A percentile compares a stretch with the other conserved stretches of the same genome.
Evolutionary conservation across 129 eudicot genomes (phyloP).

Genomic region (Pseudognaphalium luteoalbum): DNA sequence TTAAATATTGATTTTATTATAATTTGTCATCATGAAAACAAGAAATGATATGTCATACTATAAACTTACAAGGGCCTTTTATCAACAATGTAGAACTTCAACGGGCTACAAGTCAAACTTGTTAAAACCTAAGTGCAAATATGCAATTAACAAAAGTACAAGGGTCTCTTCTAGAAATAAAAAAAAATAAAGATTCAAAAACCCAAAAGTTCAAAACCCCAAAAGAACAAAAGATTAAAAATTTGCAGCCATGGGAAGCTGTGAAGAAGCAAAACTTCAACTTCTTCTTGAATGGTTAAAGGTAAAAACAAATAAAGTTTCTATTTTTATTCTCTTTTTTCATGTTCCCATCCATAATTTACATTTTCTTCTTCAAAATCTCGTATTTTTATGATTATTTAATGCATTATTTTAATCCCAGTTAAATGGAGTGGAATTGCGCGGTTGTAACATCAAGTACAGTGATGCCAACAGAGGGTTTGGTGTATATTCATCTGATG

Average conservation of each 20-base stretch:
- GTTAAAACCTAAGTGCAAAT: neutral
- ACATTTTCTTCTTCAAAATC: neutral
- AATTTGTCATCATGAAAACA: no score
- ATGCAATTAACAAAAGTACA: conserved; percentile 19
- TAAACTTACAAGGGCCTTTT: no score
- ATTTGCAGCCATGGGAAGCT: conserved; percentile 55
- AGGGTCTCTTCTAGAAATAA: neutral
- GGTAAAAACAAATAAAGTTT: conserved; percentile 44
- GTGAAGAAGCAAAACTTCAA: conserved; percentile 68
- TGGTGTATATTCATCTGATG: conserved; percentile 63
- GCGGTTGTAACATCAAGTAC: conserved; percentile 84
- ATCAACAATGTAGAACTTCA: no score
- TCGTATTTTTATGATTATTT: conserved; percentile 9
- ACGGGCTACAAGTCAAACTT: no score
- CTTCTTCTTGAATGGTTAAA: conserved; percentile 78
- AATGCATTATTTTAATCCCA: conserved; percentile 31
- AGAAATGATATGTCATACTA: no score
- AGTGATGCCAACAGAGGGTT: conserved; percentile 75
- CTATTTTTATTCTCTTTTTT: neutral
- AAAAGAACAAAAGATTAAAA: neutral
- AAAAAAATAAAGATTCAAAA: neutral
- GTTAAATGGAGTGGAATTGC: conserved; percentile 79
- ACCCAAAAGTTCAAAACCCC: conserved; percentile 18
- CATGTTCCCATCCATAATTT: neutral
- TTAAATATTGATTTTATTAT: no score